Evolutionary conservation across 2,329 filamentous ascomycete genomes (phyloP).

Genomic region (Aspergillus sp.): DNA sequence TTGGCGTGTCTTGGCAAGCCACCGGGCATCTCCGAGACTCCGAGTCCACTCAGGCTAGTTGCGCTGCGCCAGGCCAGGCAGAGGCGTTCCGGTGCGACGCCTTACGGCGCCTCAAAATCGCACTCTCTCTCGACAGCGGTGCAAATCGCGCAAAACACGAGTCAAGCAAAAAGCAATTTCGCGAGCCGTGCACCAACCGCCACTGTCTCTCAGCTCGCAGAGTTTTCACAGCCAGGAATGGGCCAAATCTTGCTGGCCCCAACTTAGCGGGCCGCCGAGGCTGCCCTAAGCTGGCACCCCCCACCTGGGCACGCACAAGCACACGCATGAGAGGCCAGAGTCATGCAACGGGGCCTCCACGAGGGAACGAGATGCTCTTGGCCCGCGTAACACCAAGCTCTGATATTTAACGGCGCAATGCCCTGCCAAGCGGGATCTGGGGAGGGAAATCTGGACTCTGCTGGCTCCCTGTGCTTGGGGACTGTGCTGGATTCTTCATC

Average conservation of each 20-base stretch:
- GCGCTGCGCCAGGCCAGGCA: background rate
- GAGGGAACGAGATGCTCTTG: background rate
- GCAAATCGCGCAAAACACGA: background rate
- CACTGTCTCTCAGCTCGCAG: background rate
- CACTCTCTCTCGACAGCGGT: background rate
- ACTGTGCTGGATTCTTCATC: background rate
- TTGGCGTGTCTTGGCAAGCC: background rate
- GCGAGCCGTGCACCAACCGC: background rate
- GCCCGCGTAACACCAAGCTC: background rate
- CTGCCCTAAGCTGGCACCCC: constrained; percentile 2
- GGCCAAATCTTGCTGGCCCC: background rate
- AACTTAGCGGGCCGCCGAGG: background rate
- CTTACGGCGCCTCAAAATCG: background rate
- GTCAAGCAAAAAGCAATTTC: background rate
- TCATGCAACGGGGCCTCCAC: constrained; percentile 1
- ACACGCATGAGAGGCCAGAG: background rate
- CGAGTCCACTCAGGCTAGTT: too few species aligned
- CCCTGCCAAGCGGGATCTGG: background rate
- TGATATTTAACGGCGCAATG: background rate
- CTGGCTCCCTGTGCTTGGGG: background rate
- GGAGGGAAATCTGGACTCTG: background rate
- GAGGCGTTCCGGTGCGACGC: background rate
- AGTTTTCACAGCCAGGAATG: constrained; percentile 1
- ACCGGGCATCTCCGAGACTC: background rate
- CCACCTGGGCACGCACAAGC: background rate